Evolutionary conservation across 768 basidiomycete genomes (phyloP), one percentile per base, ranked within the genome.

Genomic region (Cystofilobasidium macerans): DNA sequence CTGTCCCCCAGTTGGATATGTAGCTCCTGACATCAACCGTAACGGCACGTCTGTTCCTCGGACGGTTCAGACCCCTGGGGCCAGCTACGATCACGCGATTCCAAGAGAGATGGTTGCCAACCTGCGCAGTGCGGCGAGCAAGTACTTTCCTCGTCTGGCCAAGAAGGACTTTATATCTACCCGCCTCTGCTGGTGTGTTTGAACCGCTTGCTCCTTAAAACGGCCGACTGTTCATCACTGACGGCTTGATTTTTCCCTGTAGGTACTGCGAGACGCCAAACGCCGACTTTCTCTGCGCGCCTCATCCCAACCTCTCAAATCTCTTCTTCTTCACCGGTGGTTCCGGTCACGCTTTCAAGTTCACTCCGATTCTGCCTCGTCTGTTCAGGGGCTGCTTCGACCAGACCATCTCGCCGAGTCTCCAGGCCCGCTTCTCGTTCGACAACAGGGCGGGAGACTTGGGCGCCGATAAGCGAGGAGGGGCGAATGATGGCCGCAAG

Each of bases 251-350:
- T 16, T 40, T 40, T 16, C 16, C 9, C 38, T 8, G 38, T n/a
- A n/a, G 89, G 89, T 97, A 95, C 74, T 86, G 86, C 26, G 92
- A 95, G 71, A 84, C 91, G 7, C 81, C 84, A 0, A 87, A 92
- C 72, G 85, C 83, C 3, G 82, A 95, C 75, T 97, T 91, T 89
- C 78, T 94, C 51, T 88, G 97, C 69, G 88, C 90, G 26, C 82
- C 77, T 67, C 82, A 86, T 70, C 83, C 84, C 0, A 74, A 75
- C 22, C 75, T 78, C 26, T 56, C 69, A 9, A 81, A 81, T 8
- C 73, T 97, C 20, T 75, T 91, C 61, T 74, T 97, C 32, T 92
- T 90, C 1, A 92, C 92, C 0, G 88, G 83, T 24, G 94, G 87
- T 9, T 89, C 30, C 22, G 60, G 92, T 0, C 89, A 93, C 75